Evolutionary conservation across 2,329 filamentous ascomycete genomes (phyloP).

Genomic region (Aureobasidium sp.): DNA sequence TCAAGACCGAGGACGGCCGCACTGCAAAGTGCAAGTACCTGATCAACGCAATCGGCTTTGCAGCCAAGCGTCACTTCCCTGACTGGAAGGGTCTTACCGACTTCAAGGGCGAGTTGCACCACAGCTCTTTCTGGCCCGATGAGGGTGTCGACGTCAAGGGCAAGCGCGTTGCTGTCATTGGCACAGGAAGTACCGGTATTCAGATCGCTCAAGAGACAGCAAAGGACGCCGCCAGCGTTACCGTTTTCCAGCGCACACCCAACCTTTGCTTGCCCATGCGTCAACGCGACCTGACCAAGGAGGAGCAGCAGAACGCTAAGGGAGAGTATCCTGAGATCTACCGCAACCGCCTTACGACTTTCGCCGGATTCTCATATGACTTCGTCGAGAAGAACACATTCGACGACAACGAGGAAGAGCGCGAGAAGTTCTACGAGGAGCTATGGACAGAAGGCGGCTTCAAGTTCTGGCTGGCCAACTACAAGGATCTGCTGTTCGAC

Average conservation of each 20-base stretch:
- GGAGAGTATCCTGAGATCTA: conserved; percentile 43
- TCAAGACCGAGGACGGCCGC: conserved; percentile 47
- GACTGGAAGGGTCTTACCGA: conserved; percentile 29
- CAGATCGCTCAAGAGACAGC: conserved; percentile 32
- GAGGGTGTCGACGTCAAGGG: conserved; percentile 27
- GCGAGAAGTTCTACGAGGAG: conserved; percentile 38
- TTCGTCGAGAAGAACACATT: conserved; percentile 48
- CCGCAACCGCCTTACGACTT: conserved; percentile 44
- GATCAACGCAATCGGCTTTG: conserved; percentile 33
- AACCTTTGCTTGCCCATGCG: conserved; percentile 59
- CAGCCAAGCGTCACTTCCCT: conserved; percentile 34
- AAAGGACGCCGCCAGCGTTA: conserved; percentile 34
- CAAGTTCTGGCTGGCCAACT: conserved; percentile 37
- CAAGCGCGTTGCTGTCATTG: conserved; percentile 37
- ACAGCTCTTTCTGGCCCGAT: conserved; percentile 36
- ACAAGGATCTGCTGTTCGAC: conserved; percentile 36
- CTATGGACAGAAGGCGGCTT: conserved; percentile 34
- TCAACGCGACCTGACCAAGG: conserved; percentile 39
- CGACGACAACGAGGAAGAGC: conserved; percentile 36
- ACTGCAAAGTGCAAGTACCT: conserved; percentile 33
- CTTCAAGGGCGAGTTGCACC: conserved; percentile 34
- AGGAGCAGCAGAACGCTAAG: conserved; percentile 46
- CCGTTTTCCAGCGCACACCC: conserved; percentile 60
- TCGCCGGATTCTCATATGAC: conserved; percentile 54
- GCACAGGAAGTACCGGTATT: conserved; percentile 37